Base-by-base conservation (phyloP, 768 basidiomycete genomes). In the Boletales sp. region DNA sequence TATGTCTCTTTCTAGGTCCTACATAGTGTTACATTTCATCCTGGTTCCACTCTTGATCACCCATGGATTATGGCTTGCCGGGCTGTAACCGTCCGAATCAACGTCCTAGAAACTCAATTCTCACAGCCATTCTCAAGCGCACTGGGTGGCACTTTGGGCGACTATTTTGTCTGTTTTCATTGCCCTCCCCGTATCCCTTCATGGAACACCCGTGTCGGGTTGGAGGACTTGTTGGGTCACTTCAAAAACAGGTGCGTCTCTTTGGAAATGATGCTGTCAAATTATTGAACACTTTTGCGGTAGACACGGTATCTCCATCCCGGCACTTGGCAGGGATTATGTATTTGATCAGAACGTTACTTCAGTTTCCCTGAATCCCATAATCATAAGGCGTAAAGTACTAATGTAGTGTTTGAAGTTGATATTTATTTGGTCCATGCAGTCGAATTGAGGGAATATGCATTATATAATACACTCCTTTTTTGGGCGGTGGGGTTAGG, bases 141-240 rank as follows among this genome's bases (percentile, higher is more conserved):
- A 12, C 31, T 44, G 9, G 54, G 49, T 17, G 32, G 41, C 25
- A 37, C 40, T 13, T 41, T 56, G 2, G 25, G 51, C 13, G 64
- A 55, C 38, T 54, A 63, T 33, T 63, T 60, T 32, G 28, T 54
- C 41, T 65, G 64, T 37, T 59, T 62, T 42, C 53, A 44, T 25
- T 65, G 65, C 36, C 64, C 65, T 45, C 57, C 59, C 41, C 55
- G 60, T 14, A 56, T 65, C 40, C 62, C 62, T 31, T 67, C 62
- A 31, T 65, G 65, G 64, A 50, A 45, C 30, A 56, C 64, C 21
- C 54, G 49, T 8, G 55, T 58, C 30, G 59, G 64, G 12, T 41
- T 40, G 2, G 36, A 18, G n/a, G 51, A 53, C 41, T 21, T 64
- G 38, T 19, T 57, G 15, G 28, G 14, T 48, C 63, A 64, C 21